These are phyloP conservation scores for Naganishia sp. DNA, from an alignment of 1,284 basidiomycete species.

Conservation along the genomic window DNA sequence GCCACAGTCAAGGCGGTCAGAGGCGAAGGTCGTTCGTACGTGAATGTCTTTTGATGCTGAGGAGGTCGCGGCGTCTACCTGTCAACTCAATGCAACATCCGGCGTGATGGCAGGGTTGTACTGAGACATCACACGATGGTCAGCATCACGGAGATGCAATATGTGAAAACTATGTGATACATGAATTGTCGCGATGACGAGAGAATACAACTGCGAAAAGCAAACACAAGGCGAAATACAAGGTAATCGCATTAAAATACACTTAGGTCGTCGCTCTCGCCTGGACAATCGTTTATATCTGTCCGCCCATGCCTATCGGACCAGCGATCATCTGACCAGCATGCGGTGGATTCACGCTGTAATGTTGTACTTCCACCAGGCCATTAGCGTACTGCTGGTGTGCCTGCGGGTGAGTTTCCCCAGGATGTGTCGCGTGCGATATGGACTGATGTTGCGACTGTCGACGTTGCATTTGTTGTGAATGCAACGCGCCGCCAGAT, in stretches of 20 bases:
- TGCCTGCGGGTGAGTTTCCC: slow-evolving; percentile 4
- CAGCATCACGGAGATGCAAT: background rate
- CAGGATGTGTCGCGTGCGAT: slow-evolving; percentile 14
- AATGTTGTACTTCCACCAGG: slow-evolving; percentile 14
- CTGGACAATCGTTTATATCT: slow-evolving; percentile 3
- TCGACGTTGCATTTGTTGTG: slow-evolving; percentile 27
- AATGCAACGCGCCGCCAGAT: slow-evolving; percentile 1
- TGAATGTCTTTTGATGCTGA: slow-evolving; percentile 41
- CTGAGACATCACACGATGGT: background rate
- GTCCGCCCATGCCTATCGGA: slow-evolving; percentile 21
- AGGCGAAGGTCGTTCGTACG: slow-evolving; percentile 34
- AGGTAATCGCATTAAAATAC: too few relatives aligned
- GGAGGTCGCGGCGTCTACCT: too few relatives aligned
- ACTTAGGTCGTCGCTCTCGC: background rate
- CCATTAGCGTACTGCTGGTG: slow-evolving; percentile 25
- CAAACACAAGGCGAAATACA: too few relatives aligned
- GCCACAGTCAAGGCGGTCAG: slow-evolving; percentile 44
- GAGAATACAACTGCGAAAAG: background rate
- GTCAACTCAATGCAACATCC: too few relatives aligned
- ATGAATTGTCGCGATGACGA: too few relatives aligned
- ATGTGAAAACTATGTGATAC: too few relatives aligned
- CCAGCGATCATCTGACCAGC: slow-evolving; percentile 16
- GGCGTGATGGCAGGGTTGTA: background rate
- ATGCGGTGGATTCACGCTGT: slow-evolving; percentile 6
- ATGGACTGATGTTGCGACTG: slow-evolving; percentile 22